Evolutionary conservation across 345 rosid species (phyloP).

Genomic region (Lagerstroemia speciosa): DNA sequence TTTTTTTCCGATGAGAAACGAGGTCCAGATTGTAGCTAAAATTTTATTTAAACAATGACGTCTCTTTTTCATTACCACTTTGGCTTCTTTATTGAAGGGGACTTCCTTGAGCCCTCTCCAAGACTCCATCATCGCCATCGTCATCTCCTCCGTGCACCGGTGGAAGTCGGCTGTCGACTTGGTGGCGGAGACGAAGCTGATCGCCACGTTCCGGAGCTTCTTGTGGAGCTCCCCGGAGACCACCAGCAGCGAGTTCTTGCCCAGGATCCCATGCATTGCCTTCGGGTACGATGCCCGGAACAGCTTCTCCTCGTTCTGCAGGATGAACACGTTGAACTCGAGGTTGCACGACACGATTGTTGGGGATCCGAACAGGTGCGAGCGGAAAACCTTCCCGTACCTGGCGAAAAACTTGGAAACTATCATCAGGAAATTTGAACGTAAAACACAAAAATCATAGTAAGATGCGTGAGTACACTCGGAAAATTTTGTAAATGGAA

Average conservation of each 20-base stretch:
- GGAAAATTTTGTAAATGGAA: background rate
- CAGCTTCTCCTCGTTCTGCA: slow-evolving; percentile 71
- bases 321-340: slow-evolving; percentile 69
- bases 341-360: slow-evolving; percentile 75
- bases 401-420: slow-evolving; percentile 14
- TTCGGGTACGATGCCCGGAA: slow-evolving; percentile 64
- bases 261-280: slow-evolving; percentile 70
- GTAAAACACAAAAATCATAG: background rate
- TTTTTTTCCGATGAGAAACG: no score
- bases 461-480: background rate
- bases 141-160: slow-evolving; percentile 32
- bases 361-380: slow-evolving; percentile 72
- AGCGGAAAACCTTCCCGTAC: slow-evolving; percentile 70
- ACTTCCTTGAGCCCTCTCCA: slow-evolving; percentile 43
- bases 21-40: no score
- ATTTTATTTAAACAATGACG: no score
- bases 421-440: background rate
- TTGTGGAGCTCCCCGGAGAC: slow-evolving; percentile 65
- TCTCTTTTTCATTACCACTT: slow-evolving; percentile 33
- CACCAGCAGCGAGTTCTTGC: slow-evolving; percentile 41
- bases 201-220: slow-evolving; percentile 49
- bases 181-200: slow-evolving; percentile 38
- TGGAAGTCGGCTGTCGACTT: slow-evolving; percentile 43
- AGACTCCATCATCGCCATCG: slow-evolving; percentile 51
- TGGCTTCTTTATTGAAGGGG: slow-evolving; percentile 46